These are phyloP conservation scores for Apiotrichum siamense DNA, from an alignment of 1,284 basidiomycete species.

Conservation along the genomic window DNA sequence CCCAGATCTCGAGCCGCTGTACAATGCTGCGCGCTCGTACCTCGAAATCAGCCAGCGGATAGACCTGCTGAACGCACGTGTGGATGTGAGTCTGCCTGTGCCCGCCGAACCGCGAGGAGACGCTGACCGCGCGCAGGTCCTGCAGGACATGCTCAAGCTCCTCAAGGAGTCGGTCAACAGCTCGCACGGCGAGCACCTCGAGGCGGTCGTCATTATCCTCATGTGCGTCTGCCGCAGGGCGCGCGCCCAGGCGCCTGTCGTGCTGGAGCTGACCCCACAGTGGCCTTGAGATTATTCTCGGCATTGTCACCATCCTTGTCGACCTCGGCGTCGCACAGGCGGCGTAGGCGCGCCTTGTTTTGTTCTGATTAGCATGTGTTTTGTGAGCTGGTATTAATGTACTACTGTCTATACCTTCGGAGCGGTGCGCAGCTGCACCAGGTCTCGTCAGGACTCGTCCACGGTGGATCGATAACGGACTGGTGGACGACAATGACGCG, in stretches of 20 bases:
- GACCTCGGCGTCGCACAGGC: constrained; percentile 53
- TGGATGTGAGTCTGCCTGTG: constrained; percentile 54
- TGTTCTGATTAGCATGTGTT: too few species aligned
- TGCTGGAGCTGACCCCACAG: constrained; percentile 15
- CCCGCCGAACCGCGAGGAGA: neutral
- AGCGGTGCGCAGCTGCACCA: too few species aligned
- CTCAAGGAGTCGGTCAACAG: constrained; percentile 86
- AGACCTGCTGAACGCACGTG: constrained; percentile 85
- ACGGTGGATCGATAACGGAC: too few species aligned
- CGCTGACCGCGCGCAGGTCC: constrained; percentile 54
- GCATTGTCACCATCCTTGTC: constrained; percentile 65
- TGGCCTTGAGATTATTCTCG: constrained; percentile 53
- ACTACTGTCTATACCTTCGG: too few species aligned
- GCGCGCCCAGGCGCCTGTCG: too few species aligned
- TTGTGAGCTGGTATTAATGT: too few species aligned
- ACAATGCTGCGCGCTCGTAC: constrained; percentile 87
- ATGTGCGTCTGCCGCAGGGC: constrained; percentile 71
- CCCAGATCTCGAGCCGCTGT: constrained; percentile 90
- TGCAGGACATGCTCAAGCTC: constrained; percentile 95
- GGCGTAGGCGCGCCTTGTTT: too few species aligned
- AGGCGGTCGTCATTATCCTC: constrained; percentile 88
- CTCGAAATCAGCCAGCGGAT: constrained; percentile 92
- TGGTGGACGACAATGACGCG: too few species aligned
- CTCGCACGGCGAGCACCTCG: constrained; percentile 85
- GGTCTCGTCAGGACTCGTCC: too few species aligned